Base-by-base conservation (phyloP, 768 basidiomycete genomes). In the Strobilomyces dryophilus region DNA sequence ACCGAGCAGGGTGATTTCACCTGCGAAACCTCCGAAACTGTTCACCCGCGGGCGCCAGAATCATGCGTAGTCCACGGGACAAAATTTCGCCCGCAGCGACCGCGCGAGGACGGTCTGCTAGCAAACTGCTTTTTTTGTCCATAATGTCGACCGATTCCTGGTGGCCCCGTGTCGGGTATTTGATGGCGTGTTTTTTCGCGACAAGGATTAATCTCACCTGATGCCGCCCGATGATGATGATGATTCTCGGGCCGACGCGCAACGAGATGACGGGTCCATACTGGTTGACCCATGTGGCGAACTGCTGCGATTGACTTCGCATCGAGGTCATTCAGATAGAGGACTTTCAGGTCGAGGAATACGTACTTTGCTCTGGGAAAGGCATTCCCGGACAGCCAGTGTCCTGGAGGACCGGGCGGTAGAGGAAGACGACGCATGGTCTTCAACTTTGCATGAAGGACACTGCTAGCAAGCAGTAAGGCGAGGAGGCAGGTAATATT, bases 241-340 rank as follows among this genome's bases (percentile, higher is more conserved):
- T 72, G 21, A 34, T 29, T 34, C 45, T 68, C 11, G 64, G 57
- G 29, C 85, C 84, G 51, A 80, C 71, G 1, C 79, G 74, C 2
- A 86, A 64, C 0, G 80, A 76, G 57, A 84, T 82, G 8, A 86
- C 71, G 0, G 84, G 79, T 0, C 84, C 85, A 55, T 85, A 85
- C 56, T 76, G 63, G 61, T 82, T 74, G 8, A 79, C 76, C 79
- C 82, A 83, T 56, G 80, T 75, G 35, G 81, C 78, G 49, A 83
- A 84, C 20, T 69, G 67, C n/a, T 71, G 66, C 4, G 69, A 69
- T 50, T 64, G 68, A 24, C 67, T 69, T 29, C 27, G 18, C 6
- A 9, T 3, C 24, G 24, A 24, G 5, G 34, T 34, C 0, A 27
- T 47, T 3, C 27, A 8, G 32, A 44, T 9, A 6, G 11, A 4